Evolutionary conservation across 2,329 filamentous ascomycete genomes (phyloP).

Genomic region (Fusarium decemcellulare): DNA sequence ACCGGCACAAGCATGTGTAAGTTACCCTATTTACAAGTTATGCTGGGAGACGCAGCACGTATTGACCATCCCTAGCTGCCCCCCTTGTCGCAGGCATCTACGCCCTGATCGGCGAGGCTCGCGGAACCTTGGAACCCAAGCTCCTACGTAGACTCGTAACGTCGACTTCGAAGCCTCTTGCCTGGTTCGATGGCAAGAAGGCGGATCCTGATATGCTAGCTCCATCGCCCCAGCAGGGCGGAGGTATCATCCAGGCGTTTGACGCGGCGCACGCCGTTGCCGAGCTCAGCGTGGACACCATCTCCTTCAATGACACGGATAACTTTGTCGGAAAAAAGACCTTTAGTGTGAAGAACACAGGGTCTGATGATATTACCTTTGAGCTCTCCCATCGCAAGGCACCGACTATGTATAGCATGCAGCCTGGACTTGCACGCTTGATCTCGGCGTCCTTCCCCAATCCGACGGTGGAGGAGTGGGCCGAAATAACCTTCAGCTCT

Average conservation of each 20-base stretch:
- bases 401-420: constrained; percentile 2
- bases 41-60: not conserved
- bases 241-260: not conserved
- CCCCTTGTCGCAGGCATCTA: not conserved
- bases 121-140: not conserved
- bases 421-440: not conserved
- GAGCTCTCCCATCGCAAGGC: not conserved
- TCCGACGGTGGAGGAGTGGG: constrained; percentile 1
- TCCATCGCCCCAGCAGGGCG: not conserved
- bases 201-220: not conserved
- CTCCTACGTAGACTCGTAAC: not conserved
- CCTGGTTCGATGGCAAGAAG: constrained; percentile 4
- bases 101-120: not conserved
- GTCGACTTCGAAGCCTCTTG: not conserved
- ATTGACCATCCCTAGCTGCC: not conserved
- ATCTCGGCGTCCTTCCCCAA: not conserved
- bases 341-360: not conserved
- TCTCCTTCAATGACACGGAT: not conserved
- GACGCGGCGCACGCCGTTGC: not conserved
- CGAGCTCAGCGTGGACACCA: not conserved
- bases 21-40: not conserved
- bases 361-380: not conserved
- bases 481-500: not conserved
- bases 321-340: not conserved
- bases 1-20: constrained; percentile 11